phyloP scores from a whole-genome alignment of 257 asterid species.

The Solanum lignicaule region DNA sequence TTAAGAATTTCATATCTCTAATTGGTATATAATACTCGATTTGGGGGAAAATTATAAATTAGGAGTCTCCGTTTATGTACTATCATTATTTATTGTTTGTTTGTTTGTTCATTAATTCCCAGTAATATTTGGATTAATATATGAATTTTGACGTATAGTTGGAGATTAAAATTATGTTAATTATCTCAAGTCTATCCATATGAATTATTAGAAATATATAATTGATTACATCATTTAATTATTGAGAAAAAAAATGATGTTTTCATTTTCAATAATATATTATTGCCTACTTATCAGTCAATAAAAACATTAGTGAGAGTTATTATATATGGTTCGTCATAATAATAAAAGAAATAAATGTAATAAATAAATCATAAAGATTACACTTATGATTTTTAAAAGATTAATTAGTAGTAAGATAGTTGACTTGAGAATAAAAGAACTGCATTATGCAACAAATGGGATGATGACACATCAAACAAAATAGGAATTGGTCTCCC shows the following conservation, averaged over 20 bases:
- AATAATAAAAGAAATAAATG: neutral
- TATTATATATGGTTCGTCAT: neutral
- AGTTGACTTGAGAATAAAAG: neutral
- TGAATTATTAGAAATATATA: neutral
- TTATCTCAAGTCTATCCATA: neutral
- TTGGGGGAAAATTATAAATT: too few species aligned
- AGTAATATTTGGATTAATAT: neutral
- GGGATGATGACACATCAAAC: neutral
- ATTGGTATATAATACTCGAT: neutral
- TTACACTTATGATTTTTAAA: neutral
- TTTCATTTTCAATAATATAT: neutral
- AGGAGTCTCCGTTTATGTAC: neutral
- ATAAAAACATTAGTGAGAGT: neutral
- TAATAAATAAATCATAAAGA: neutral
- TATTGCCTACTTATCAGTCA: neutral
- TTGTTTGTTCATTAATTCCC: neutral
- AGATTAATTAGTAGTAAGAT: neutral
- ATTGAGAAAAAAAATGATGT: neutral
- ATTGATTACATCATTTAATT: neutral
- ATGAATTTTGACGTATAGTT: neutral
- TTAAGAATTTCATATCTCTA: neutral
- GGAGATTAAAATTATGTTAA: neutral
- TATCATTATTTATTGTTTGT: neutral
- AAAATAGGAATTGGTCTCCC: neutral
- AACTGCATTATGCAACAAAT: neutral